Percentiles rank a stretch among this genome's conserved stretches.
phyloP scores from a whole-genome alignment of 768 basidiomycete genomes.

The Podaxis sp. region DNA sequence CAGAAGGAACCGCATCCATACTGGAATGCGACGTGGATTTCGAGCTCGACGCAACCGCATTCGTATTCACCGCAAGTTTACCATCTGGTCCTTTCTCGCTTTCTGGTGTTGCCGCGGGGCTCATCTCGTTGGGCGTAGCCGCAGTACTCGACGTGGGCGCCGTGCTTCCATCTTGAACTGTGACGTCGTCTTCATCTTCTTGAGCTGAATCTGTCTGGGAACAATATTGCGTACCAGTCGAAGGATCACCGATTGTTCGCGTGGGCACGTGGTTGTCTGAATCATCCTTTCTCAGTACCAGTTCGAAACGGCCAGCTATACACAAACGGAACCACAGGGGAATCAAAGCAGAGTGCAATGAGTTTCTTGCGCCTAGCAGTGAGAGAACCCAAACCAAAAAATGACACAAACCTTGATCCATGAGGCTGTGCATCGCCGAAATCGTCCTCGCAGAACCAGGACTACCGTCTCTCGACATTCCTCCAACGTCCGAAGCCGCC shows the following conservation, averaged over 20 bases:
- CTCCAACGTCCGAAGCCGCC: neutral
- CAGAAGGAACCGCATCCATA: neutral
- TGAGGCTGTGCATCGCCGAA: slow-evolving; percentile 61
- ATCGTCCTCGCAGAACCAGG: slow-evolving; percentile 30
- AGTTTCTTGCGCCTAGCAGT: neutral
- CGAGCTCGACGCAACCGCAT: neutral
- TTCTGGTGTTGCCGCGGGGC: slow-evolving; percentile 2
- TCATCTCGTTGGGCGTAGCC: slow-evolving; percentile 3
- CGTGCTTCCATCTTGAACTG: slow-evolving; percentile 7
- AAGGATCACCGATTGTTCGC: slow-evolving; percentile 40
- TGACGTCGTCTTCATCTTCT: slow-evolving; percentile 6
- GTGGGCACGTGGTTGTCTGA: slow-evolving; percentile 34
- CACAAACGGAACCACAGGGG: neutral
- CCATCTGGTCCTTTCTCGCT: slow-evolving; percentile 10
- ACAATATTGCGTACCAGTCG: slow-evolving; percentile 34
- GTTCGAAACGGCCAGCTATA: slow-evolving; percentile 58
- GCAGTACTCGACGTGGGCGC: slow-evolving; percentile 2
- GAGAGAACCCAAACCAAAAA: neutral
- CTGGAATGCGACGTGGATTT: neutral
- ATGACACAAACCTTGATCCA: slow-evolving; percentile 44
- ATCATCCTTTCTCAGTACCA: slow-evolving; percentile 44
- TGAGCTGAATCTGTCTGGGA: slow-evolving; percentile 4
- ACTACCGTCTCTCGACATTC: neutral
- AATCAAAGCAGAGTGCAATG: neutral
- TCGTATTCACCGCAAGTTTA: neutral